Evolutionary conservation across 306 rosid genomes (phyloP), one percentile per base, ranked within the genome.

Genomic region (Cercis canadensis): DNA sequence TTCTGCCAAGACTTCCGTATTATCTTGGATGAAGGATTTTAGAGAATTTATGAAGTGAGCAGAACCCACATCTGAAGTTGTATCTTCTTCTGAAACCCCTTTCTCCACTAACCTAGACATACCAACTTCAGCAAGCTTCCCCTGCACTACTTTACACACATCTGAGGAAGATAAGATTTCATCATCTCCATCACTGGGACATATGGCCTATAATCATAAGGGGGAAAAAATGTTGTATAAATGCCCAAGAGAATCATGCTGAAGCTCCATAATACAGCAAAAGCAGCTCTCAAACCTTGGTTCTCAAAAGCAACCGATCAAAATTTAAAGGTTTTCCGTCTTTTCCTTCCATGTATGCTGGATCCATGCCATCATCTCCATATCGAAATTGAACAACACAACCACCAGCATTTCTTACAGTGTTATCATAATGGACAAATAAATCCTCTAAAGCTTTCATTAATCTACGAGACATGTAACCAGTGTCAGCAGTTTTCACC

Each of bases 341-440:
- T 74, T 88, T 78, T 63, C 94, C 98, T 84, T 93, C 98, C 98
- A 93, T 93, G 75, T 78, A 80, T 29, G 84, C 89, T 41, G 98
- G 98, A 84, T 93, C 98, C 98, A 93, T 90, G 72, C 92, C 96
- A 51, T 93, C 98, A 81, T 90, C 98, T 43, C 97, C 98, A 83
- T 93, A 93, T 57, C 89, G 70, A 73, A 93, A 93, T 77, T 93
- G 97, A 75, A 90, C 87, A 57, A 93, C 62, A 80, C 85, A 72
- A 64, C 90, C 89, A 74, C 86, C 75, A 17, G 98, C 90, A 73
- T 84, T 87, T 79, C 98, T 75, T 64, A 93, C 98, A 0, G 98
- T 87, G 81, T 74, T 74, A 75, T 93, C 98, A 57, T 90, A 93
- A 73, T 90, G 92, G 75, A 93, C 77, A 75, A 80, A 88, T 68